Evolutionary conservation across 345 rosid species (phyloP), one percentile per base, ranked within the genome.

Genomic region (Citrus reticulata): DNA sequence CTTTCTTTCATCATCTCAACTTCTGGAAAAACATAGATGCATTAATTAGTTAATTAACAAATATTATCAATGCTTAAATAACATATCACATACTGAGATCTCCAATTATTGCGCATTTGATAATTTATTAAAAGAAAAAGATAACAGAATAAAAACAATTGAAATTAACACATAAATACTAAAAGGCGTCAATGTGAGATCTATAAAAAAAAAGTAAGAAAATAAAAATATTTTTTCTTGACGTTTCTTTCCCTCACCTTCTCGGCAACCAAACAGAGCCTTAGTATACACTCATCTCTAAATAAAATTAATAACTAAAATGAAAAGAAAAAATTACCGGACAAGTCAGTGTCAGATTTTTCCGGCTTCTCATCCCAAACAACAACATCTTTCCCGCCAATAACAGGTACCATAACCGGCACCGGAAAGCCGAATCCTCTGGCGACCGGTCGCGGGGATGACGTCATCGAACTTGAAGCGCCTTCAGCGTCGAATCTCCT

Each of bases 1-100:
- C 98, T 92, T 87, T 97, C 99, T 81, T 92, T 97, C 99, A 97
- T 97, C 98, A 94, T 87, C 83, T 93, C 99, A 74, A 89, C 82
- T 80, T 94, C 99, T 94, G 70, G 80, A 55, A 34, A 57, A 60
- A 16, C 19, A 46, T 46, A 13, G 51, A 46, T 46, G 17, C 13
- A 20, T 27, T 57, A 58, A 74, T 4, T 34, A 60, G 13, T 6
- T 37, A 5, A 63, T 4, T n/a, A 66, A 73, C 58, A 24, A 61
- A 74, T 9, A 8, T 51, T 30, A 29, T 49, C 14, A 70, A 17
- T 29, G 7, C 25, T 19, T 29, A 51, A 51, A 9, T 17, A 51
- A 25, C 60, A 71, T 13, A 25, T 19, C 40, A 51, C n/a, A 62
- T 17, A 49, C 30, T 5, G 65, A 76, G 32, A 46, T 64, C 62